Evolutionary conservation across 371 early-diverging fungal genomes (phyloP).

Genomic region (Entomophthora muscae): DNA sequence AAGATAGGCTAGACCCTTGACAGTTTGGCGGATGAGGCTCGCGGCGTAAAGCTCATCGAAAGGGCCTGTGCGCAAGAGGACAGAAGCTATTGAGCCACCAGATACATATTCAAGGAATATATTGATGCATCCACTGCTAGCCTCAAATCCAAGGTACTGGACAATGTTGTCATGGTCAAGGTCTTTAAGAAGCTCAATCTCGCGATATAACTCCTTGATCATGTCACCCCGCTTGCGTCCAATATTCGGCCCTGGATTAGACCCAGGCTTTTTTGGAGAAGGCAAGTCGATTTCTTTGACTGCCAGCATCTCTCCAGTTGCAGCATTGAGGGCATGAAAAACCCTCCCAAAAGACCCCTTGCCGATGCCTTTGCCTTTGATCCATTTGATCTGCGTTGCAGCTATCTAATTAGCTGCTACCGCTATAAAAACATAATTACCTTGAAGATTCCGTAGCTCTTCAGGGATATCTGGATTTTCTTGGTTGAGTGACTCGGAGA

Average conservation of each 20-base stretch:
- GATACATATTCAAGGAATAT: conserved; percentile 86
- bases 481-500: not conserved
- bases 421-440: not conserved
- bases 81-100: conserved; percentile 60
- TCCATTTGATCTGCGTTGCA: conserved; percentile 29
- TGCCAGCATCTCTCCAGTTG: conserved; percentile 76
- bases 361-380: conserved; percentile 76
- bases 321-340: conserved; percentile 64
- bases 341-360: conserved; percentile 93
- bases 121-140: conserved; percentile 38
- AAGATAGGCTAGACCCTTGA: conserved; percentile 72
- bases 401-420: not conserved
- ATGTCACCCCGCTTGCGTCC: conserved; percentile 8
- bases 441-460: not conserved
- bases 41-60: conserved; percentile 51
- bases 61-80: conserved; percentile 45
- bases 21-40: conserved; percentile 74
- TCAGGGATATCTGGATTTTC: not conserved
- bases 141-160: conserved; percentile 55
- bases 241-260: conserved; percentile 26
- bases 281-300: conserved; percentile 82
- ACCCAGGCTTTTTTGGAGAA: not conserved
- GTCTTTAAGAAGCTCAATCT: conserved; percentile 72
- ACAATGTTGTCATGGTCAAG: conserved; percentile 67
- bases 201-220: conserved; percentile 47